phyloP scores from a whole-genome alignment of 2,329 filamentous ascomycete genomes.

The Trichoderma sp. region DNA sequence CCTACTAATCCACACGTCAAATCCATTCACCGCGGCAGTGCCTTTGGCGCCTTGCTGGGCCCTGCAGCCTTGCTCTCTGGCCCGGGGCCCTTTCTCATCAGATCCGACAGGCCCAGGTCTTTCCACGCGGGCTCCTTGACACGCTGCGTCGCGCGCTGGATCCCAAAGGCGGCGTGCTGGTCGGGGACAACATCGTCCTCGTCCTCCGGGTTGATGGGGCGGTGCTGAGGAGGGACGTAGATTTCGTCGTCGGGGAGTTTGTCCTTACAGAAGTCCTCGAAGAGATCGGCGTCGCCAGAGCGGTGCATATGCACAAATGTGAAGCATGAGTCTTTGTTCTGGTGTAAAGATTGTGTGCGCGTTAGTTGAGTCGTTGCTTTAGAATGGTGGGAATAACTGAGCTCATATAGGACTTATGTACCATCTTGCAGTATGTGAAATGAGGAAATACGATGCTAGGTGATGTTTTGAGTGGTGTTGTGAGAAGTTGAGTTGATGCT shows the following conservation, averaged over 20 bases:
- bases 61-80: conserved; percentile 17
- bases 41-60: conserved; percentile 17
- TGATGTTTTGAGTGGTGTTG: neutral
- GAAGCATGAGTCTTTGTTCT: conserved; percentile 72
- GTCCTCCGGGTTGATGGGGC: conserved; percentile 81
- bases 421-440: neutral
- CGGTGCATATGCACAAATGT: conserved; percentile 74
- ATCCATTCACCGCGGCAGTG: conserved; percentile 25
- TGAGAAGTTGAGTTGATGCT: too few relatives aligned
- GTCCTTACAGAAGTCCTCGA: conserved; percentile 72
- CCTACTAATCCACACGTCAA: neutral
- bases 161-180: conserved; percentile 84
- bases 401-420: neutral
- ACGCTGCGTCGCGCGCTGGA: conserved; percentile 73
- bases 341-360: conserved; percentile 16
- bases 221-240: conserved; percentile 74
- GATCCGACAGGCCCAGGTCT: conserved; percentile 67
- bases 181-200: conserved; percentile 86
- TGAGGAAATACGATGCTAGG: neutral
- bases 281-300: conserved; percentile 70
- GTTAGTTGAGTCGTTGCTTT: neutral
- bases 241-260: conserved; percentile 73
- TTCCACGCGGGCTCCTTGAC: conserved; percentile 72
- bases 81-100: conserved; percentile 63
- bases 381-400: neutral